Base-by-base conservation (phyloP, 1,139 yeast species). In the Zygosaccharomyces sapae region DNA sequence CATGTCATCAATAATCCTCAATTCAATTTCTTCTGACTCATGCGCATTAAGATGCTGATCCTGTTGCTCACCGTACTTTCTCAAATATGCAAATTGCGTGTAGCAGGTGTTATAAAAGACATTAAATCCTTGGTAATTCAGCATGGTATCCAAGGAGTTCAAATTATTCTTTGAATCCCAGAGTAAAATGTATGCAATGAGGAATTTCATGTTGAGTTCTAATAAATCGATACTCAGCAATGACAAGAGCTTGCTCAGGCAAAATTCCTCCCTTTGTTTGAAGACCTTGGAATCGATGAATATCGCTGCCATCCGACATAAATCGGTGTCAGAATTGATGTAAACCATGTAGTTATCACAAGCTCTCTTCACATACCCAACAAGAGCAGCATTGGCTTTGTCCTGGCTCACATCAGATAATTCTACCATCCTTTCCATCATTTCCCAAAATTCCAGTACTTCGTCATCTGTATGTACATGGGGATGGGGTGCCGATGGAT, bases 61-160 rank as follows among this genome's bases (percentile, higher is more conserved):
- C 16, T 54, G 50, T 19, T 43, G 62, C 30, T 55, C 58, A 10
- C 63, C 63, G 47, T 65, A 64, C 35, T 57, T 58, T 45, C 54
- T 54, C 39, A 64, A 45, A 45, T 63, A 64, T 13, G 68, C 68
- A 48, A 65, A 69, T 16, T 62, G 63, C 6, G 66, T 58, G 61
- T 73, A 69, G 8, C 76, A 54, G 4, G 70, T 68, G 37, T 63
- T 62, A 44, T 75, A 69, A 10, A 76, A 58, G 1, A 70, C 71
- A n/a, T 66, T 66, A 40, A 78, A 74, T 0, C 82, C 83, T 29
- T 74, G 73, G 52, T 70, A 79, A 38, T 78, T 76, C 43, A 75
- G 69, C 56, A 81, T 62, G 48, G 72, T 65, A 45, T 71, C 73
- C 37, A 78, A 57, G 0, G 79, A 68, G 6, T 68, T 57, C 19